phyloP scores from a whole-genome alignment of 306 rosid genomes.

The Cucumis hystrix region DNA sequence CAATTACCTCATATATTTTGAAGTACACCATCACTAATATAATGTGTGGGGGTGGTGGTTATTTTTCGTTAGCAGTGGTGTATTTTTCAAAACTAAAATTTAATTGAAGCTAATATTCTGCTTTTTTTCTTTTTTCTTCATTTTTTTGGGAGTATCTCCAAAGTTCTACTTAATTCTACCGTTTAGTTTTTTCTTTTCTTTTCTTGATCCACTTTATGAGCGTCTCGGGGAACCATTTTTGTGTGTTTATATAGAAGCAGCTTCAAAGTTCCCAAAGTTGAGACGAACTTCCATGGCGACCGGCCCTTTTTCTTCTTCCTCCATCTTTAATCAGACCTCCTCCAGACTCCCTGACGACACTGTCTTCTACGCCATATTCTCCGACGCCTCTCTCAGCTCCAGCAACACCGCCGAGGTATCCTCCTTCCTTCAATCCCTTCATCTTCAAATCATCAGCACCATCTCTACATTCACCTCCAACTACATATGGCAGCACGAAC shows the following conservation, averaged over 20 bases:
- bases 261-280: not conserved
- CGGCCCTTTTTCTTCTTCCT: constrained; percentile 14
- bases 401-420: constrained; percentile 1
- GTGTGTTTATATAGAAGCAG: constrained; percentile 1
- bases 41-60: too few species aligned
- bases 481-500: constrained; percentile 90
- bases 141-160: too few species aligned
- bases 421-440: constrained; percentile 59
- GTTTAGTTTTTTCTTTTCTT: too few species aligned
- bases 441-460: constrained; percentile 48
- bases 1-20: too few species aligned
- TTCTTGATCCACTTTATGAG: too few species aligned
- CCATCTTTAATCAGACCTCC: constrained; percentile 28
- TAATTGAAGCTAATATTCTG: too few species aligned
- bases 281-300: constrained; percentile 3
- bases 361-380: constrained; percentile 68
- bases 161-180: too few species aligned
- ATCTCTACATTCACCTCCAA: constrained; percentile 40
- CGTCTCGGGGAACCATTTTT: not conserved
- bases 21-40: too few species aligned
- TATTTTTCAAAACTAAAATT: too few species aligned
- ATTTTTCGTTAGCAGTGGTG: too few species aligned
- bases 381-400: constrained; percentile 25
- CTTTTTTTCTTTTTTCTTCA: too few species aligned
- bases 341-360: constrained; percentile 57